Percentiles rank a stretch among this genome's conserved stretches.
phyloP scores from a whole-genome alignment of 805 yeast species.

The Candida lessepsii region DNA sequence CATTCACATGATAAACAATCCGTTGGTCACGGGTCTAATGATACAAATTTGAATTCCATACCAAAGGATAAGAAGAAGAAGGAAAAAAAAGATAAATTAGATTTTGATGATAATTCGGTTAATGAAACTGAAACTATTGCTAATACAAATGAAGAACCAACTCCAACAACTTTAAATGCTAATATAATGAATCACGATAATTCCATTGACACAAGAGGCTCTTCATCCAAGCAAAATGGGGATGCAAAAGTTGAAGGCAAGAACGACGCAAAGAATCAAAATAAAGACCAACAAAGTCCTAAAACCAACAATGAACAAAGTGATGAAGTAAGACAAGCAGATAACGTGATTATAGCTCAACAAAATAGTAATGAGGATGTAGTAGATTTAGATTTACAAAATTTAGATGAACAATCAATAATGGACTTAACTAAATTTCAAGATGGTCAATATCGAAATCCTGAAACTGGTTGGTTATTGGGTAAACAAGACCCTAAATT shows the following conservation, averaged over 20 bases:
- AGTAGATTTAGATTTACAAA: constrained; percentile 18
- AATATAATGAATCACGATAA: constrained; percentile 4
- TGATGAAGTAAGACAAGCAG: constrained; percentile 7
- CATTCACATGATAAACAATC: constrained; percentile 8
- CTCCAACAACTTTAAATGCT: constrained; percentile 7
- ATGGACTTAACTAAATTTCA: constrained; percentile 65
- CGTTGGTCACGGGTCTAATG: constrained; percentile 1
- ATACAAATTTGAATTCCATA: neutral
- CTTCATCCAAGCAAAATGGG: constrained; percentile 6
- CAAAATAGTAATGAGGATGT: constrained; percentile 17
- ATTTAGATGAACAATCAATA: constrained; percentile 25
- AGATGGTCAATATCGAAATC: constrained; percentile 67
- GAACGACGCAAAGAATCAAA: no score
- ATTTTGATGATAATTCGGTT: constrained; percentile 39
- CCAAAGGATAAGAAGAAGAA: constrained; percentile 7
- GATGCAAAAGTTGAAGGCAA: no score
- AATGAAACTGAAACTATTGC: constrained; percentile 44
- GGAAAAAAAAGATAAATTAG: constrained; percentile 28
- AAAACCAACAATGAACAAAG: neutral
- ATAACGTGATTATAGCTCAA: constrained; percentile 11
- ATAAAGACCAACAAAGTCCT: no score
- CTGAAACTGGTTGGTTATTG: constrained; percentile 62
- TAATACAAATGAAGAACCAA: constrained; percentile 20
- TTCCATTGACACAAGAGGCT: constrained; percentile 9
- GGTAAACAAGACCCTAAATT: constrained; percentile 51